phyloP scores from a whole-genome alignment of 176 grass and related monocot genomes.

The Thinopyrum elongatum region DNA sequence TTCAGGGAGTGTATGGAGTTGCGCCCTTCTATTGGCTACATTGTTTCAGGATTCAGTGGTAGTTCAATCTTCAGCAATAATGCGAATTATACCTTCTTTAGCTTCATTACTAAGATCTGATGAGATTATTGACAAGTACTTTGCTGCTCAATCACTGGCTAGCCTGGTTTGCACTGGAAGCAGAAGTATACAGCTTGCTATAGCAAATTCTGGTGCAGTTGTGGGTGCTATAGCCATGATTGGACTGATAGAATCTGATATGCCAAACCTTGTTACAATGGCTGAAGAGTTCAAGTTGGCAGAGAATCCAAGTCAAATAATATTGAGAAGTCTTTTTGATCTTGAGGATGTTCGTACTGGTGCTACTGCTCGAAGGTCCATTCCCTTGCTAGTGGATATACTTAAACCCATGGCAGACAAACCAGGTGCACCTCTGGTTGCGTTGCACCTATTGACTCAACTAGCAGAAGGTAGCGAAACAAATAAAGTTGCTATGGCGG shows the following conservation, averaged over 20 bases:
- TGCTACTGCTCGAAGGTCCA: conserved; percentile 71
- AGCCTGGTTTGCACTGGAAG: conserved; percentile 79
- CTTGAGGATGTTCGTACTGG: conserved; percentile 76
- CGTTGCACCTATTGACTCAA: conserved; percentile 81
- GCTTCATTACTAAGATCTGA: conserved; percentile 85
- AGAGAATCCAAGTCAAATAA: conserved; percentile 71
- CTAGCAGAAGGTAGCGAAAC: conserved; percentile 68
- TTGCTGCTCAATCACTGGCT: conserved; percentile 90
- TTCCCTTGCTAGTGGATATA: conserved; percentile 93
- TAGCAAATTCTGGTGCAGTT: conserved; percentile 94
- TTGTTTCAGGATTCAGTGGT: conserved; percentile 80
- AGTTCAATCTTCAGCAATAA: conserved; percentile 73
- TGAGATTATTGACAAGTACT: conserved; percentile 64
- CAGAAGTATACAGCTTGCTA: conserved; percentile 69
- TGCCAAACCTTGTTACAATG: conserved; percentile 60
- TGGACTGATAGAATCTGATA: conserved; percentile 72
- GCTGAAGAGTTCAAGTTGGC: conserved; percentile 71
- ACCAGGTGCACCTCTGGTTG: conserved; percentile 86
- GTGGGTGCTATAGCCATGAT: conserved; percentile 70
- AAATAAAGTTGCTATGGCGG: conserved; percentile 89
- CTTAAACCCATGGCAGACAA: conserved; percentile 93
- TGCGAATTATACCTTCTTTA: conserved; percentile 67
- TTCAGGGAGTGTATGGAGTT: conserved; percentile 73
- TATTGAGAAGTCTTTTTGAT: conserved; percentile 75
- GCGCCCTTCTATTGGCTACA: conserved; percentile 82